Base-by-base conservation (phyloP, 495 filamentous ascomycete species). In the Choiromyces venosus region DNA sequence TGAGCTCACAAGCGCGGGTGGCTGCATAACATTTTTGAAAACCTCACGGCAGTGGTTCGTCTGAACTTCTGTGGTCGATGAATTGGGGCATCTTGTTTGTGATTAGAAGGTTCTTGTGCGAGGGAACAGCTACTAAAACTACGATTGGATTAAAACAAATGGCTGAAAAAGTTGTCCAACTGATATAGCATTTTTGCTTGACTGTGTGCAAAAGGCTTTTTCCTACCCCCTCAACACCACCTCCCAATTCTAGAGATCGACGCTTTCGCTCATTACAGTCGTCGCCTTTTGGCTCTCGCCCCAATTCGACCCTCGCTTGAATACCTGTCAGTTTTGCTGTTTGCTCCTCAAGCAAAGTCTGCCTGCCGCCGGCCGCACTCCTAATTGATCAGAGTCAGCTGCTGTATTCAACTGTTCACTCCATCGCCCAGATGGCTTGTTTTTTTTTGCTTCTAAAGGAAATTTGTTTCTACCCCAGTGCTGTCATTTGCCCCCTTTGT, bases 31-130 rank as follows among this genome's bases (percentile, higher is more conserved):
- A 52, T 40, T 39, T 44, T 19, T 33, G 66, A 42, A 65, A 76
- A 66, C 19, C 29, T 77, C 67, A 65, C 67, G 39, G 8, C 9
- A 69, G 61, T 76, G 64, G 74, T 77, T 76, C 75, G 37, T 77
- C 75, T 76, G 46, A 76, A 72, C 73, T 76, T 71, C 64, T 38
- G 29, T 36, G 25, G 25, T 61, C 52, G 52, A 16, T 33, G 52
- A 12, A 21, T 38, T 44, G n/a, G 65, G 40, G 38, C 67, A 68
- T 25, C 10, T 40, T 39, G n/a, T 40, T 38, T 66, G 33, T 65
- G 66, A 52, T 76, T 29, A 42, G 56, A 25, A 56, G 56, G 19
- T 29, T 21, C 68, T 46, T 71, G 44, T 42, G 33, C 9, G 14
- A 7, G n/a, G 46, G 33, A 6, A n/a, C 18, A 21, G 0, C 29